phyloP scores from a whole-genome alignment of 352 stramenopile genomes.

The Globisporangium spiculum region DNA sequence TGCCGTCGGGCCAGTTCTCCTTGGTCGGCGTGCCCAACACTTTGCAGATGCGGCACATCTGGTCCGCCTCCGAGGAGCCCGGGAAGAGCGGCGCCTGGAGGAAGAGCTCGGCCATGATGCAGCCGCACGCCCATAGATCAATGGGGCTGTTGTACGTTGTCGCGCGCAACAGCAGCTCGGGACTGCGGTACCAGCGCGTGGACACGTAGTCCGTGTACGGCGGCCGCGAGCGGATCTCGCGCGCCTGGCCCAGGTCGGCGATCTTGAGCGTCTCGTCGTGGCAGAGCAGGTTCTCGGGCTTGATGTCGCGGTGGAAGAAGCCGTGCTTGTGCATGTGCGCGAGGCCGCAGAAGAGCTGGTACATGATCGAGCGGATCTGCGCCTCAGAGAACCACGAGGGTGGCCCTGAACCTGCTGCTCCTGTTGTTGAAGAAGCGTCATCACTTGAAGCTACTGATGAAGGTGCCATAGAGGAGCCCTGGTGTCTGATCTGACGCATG shows the following conservation, averaged over 20 bases:
- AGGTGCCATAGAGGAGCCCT: conserved; percentile 3
- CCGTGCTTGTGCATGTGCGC: conserved; percentile 84
- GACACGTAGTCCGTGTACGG: conserved; percentile 77
- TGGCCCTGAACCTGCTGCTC: not conserved
- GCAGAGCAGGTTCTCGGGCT: conserved; percentile 74
- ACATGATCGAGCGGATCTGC: conserved; percentile 76
- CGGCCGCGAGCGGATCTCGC: conserved; percentile 67
- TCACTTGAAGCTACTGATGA: not conserved
- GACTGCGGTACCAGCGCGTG: conserved; percentile 78
- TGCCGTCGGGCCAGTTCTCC: conserved; percentile 89
- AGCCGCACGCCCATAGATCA: conserved; percentile 82
- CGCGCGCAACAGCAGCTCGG: conserved; percentile 61
- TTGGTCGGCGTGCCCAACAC: conserved; percentile 90
- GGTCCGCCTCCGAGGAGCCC: conserved; percentile 92
- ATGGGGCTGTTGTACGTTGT: conserved; percentile 78
- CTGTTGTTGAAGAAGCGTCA: conserved; percentile 10
- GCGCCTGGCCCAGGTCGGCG: conserved; percentile 66
- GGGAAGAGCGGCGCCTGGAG: conserved; percentile 69
- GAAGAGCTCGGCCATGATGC: conserved; percentile 80
- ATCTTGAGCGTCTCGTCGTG: conserved; percentile 70
- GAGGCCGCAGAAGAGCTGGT: conserved; percentile 72
- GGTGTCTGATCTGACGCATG: conserved; percentile 43
- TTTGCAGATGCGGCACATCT: conserved; percentile 95
- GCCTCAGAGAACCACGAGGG: conserved; percentile 45
- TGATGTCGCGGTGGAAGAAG: conserved; percentile 84